Percentiles rank a stretch among this genome's conserved stretches.
Evolutionary conservation across 2,329 filamentous ascomycete species (phyloP).

Genomic region (Aspergillus aculeatinus): DNA sequence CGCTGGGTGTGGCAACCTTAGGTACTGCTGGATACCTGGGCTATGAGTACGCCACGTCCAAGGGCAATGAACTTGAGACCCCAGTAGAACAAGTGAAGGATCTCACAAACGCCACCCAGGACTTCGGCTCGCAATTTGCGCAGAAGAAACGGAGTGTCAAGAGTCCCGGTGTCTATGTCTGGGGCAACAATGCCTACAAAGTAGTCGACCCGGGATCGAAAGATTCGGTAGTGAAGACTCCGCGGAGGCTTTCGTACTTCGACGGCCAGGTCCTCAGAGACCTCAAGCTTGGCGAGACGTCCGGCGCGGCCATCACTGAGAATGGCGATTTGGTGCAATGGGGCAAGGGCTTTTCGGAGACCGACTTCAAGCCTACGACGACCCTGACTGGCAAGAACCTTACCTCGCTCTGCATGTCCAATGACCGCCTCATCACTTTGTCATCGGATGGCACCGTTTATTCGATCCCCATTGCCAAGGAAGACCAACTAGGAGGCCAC

Average conservation of each 20-base stretch:
- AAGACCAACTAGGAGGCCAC: slow-evolving; percentile 65
- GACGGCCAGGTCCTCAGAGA: slow-evolving; percentile 81
- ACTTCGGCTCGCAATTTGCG: slow-evolving; percentile 79
- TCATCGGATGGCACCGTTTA: slow-evolving; percentile 75
- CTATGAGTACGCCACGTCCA: slow-evolving; percentile 32
- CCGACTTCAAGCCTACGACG: slow-evolving; percentile 61
- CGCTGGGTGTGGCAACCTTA: slow-evolving; percentile 32
- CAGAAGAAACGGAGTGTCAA: slow-evolving; percentile 81
- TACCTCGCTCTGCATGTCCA: slow-evolving; percentile 71
- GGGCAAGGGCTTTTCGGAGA: slow-evolving; percentile 73
- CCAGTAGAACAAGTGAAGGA: slow-evolving; percentile 23
- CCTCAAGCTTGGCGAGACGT: slow-evolving; percentile 76
- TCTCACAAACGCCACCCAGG: slow-evolving; percentile 45
- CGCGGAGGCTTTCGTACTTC: slow-evolving; percentile 76
- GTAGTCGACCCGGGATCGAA: slow-evolving; percentile 84
- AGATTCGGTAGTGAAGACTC: slow-evolving; percentile 75
- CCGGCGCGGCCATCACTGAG: slow-evolving; percentile 84
- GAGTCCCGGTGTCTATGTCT: slow-evolving; percentile 86
- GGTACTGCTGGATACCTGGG: slow-evolving; percentile 32
- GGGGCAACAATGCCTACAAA: slow-evolving; percentile 82
- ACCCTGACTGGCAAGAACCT: slow-evolving; percentile 83
- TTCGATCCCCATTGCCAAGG: slow-evolving; percentile 73
- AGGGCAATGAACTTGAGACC: slow-evolving; percentile 19
- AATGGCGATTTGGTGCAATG: slow-evolving; percentile 88
- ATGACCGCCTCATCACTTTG: slow-evolving; percentile 79